Evolutionary conservation across 768 basidiomycete genomes (phyloP).

Genomic region (Trametes cingulata): DNA sequence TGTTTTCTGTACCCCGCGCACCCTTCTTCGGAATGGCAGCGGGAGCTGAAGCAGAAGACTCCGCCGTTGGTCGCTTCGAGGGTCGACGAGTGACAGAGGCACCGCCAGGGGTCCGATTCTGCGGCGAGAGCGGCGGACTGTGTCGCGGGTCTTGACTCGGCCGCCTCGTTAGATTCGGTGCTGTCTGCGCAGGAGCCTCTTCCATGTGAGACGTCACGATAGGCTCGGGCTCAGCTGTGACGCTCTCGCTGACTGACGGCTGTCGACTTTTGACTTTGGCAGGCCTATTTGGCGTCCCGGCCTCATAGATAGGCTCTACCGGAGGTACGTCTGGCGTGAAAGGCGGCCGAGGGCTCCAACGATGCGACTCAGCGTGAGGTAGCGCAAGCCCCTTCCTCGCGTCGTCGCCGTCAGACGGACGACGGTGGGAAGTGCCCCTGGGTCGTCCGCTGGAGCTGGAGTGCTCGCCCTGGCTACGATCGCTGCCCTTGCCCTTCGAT

Average conservation of each 20-base stretch:
- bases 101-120: slow-evolving; percentile 27
- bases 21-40: slow-evolving; percentile 45
- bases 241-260: slow-evolving; percentile 3
- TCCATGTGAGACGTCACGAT: not conserved
- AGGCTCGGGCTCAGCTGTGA: not conserved
- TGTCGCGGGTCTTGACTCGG: slow-evolving; percentile 18
- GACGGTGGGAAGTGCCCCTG: slow-evolving; percentile 19
- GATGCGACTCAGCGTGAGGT: not conserved
- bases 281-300: not conserved
- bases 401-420: slow-evolving; percentile 20
- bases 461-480: slow-evolving; percentile 22
- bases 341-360: slow-evolving; percentile 17
- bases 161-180: slow-evolving; percentile 13
- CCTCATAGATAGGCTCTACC: slow-evolving; percentile 1
- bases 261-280: slow-evolving; percentile 22
- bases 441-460: not conserved
- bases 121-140: slow-evolving; percentile 28
- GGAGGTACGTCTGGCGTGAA: not conserved
- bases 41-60: slow-evolving; percentile 31
- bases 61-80: slow-evolving; percentile 34
- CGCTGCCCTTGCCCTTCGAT: slow-evolving; percentile 19
- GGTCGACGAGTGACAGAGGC: slow-evolving; percentile 33
- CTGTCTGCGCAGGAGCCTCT: not conserved
- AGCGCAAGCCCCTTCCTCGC: not conserved
- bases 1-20: slow-evolving; percentile 56